phyloP scores from a whole-genome alignment of 345 rosid genomes.

The Euclidium syriacum region DNA sequence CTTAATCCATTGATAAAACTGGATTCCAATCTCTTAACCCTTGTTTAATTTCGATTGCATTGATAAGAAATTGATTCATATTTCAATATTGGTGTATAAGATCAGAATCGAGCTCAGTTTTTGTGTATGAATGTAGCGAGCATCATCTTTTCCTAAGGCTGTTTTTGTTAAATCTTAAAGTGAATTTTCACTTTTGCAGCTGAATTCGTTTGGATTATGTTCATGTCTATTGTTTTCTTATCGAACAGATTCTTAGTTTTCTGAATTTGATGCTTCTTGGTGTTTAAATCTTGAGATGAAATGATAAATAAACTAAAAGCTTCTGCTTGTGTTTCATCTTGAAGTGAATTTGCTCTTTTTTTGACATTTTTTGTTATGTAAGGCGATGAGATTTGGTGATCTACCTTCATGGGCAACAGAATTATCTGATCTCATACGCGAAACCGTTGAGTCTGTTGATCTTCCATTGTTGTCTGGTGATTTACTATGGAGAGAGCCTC shows the following conservation, averaged over 20 bases:
- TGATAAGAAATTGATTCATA: not conserved
- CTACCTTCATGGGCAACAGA: slow-evolving; percentile 73
- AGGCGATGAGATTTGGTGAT: slow-evolving; percentile 96
- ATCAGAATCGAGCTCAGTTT: not conserved
- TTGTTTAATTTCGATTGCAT: not conserved
- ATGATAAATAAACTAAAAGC: no score
- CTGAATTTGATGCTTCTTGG: no score
- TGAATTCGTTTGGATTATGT: no score
- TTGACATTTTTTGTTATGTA: not conserved
- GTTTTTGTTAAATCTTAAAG: not conserved
- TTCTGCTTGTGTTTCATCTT: not conserved
- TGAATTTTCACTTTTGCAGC: not conserved
- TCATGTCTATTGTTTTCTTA: no score
- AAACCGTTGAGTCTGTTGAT: slow-evolving; percentile 33
- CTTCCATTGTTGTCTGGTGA: slow-evolving; percentile 44
- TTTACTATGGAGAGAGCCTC: slow-evolving; percentile 67
- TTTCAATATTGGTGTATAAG: not conserved
- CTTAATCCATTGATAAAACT: not conserved
- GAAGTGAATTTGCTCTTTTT: not conserved
- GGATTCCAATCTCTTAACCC: not conserved
- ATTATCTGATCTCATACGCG: slow-evolving; percentile 47
- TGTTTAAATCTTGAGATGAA: no score
- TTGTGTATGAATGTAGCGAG: slow-evolving; percentile 6
- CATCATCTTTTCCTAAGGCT: not conserved
- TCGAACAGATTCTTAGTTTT: no score